phyloP scores from a whole-genome alignment of 2,329 filamentous ascomycete genomes.

The Alternaria metachromatica region DNA sequence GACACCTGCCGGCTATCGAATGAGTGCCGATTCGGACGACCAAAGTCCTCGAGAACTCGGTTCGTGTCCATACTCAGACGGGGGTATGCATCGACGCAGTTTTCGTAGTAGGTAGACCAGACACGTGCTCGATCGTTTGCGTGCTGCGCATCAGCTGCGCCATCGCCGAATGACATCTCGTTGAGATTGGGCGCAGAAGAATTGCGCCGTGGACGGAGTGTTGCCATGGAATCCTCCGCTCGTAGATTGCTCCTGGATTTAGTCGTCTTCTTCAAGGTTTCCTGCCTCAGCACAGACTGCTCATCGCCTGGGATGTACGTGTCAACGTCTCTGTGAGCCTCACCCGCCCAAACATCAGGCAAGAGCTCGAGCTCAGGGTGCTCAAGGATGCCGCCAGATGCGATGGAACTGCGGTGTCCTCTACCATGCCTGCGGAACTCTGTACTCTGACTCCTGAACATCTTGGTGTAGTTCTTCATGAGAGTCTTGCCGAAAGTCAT shows the following conservation, averaged over 20 bases:
- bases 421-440: constrained; percentile 49
- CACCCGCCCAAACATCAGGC: constrained; percentile 44
- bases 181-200: constrained; percentile 31
- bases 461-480: constrained; percentile 53
- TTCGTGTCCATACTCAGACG: constrained; percentile 29
- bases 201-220: constrained; percentile 31
- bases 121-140: constrained; percentile 34
- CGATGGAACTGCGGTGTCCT: constrained; percentile 54
- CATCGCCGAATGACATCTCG: constrained; percentile 15
- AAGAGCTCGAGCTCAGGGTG: constrained; percentile 58
- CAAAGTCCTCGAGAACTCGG: constrained; percentile 23
- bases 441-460: constrained; percentile 51
- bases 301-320: neutral
- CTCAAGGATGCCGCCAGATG: constrained; percentile 51
- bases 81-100: constrained; percentile 39
- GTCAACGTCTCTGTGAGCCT: neutral
- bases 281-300: neutral
- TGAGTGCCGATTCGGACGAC: constrained; percentile 20
- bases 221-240: constrained; percentile 31
- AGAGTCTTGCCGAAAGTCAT: constrained; percentile 52
- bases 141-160: constrained; percentile 13
- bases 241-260: constrained; percentile 20
- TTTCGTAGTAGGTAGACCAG: constrained; percentile 47
- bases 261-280: constrained; percentile 4
- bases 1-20: constrained; percentile 25